phyloP scores from a whole-genome alignment of 352 stramenopile species.

The Globisporangium nunn region DNA sequence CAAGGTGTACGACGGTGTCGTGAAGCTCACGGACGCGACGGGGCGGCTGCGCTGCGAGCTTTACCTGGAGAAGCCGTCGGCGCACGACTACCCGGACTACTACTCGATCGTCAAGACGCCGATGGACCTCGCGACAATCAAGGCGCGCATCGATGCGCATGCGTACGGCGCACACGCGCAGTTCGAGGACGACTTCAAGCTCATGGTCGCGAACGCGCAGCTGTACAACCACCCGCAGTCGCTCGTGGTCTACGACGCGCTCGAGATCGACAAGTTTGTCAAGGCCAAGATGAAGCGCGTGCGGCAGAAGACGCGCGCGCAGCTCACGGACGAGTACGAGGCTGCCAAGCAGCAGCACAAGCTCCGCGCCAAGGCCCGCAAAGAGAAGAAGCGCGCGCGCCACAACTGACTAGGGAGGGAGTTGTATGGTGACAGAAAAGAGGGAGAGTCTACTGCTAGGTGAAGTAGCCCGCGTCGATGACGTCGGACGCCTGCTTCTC shows the following conservation, averaged over 20 bases:
- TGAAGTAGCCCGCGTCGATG: constrained; percentile 85
- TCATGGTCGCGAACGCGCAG: constrained; percentile 86
- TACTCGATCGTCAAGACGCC: constrained; percentile 83
- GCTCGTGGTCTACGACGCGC: constrained; percentile 73
- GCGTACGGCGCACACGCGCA: constrained; percentile 51
- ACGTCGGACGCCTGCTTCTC: constrained; percentile 72
- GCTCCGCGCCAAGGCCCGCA: constrained; percentile 56
- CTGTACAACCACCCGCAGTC: constrained; percentile 83
- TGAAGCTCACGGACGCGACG: constrained; percentile 66
- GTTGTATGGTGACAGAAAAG: not conserved
- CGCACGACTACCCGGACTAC: constrained; percentile 84
- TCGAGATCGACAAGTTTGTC: constrained; percentile 84
- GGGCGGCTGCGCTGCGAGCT: constrained; percentile 62
- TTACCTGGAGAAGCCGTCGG: constrained; percentile 77
- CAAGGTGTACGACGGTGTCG: constrained; percentile 78
- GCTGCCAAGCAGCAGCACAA: constrained; percentile 80
- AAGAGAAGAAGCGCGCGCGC: constrained; percentile 71
- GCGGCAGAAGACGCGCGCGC: constrained; percentile 43
- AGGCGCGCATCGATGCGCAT: constrained; percentile 61
- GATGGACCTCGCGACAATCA: constrained; percentile 88
- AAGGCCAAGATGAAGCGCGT: constrained; percentile 72
- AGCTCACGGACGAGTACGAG: constrained; percentile 62
- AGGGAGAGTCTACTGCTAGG: constrained; percentile 25
- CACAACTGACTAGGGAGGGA: constrained; percentile 18
- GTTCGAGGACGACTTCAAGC: constrained; percentile 76